Percentiles rank a stretch among this genome's conserved stretches.
Conservation (phyloP, 129 eudicot genomes). For the Saussurea involucrata region DNA sequence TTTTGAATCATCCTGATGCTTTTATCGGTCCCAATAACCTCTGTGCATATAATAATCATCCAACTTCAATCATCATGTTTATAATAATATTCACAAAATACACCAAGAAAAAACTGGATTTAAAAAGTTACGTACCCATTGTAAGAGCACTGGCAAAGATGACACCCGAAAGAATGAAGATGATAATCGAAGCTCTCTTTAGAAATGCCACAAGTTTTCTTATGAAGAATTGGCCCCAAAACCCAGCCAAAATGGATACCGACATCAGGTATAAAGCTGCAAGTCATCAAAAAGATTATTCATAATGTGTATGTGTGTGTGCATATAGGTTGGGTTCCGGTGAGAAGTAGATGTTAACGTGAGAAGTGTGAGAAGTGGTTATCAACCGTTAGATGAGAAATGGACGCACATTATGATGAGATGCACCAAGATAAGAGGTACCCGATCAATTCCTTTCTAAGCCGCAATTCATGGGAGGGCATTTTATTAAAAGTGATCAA, state of each 20-base stretch:
- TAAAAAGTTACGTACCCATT: slow-evolving; percentile 64
- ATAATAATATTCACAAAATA: background rate
- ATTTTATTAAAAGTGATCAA: too few species aligned
- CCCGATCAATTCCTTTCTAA: too few species aligned
- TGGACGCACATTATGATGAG: too few species aligned
- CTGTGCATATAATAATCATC: slow-evolving; percentile 30
- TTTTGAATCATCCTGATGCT: slow-evolving; percentile 68
- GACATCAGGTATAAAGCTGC: slow-evolving; percentile 85
- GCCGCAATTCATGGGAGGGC: too few species aligned
- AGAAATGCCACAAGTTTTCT: slow-evolving; percentile 69
- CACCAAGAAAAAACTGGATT: background rate
- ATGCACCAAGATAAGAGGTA: too few species aligned
- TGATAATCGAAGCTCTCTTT: slow-evolving; percentile 74
- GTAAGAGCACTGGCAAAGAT: slow-evolving; percentile 86
- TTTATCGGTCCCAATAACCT: slow-evolving; percentile 70
- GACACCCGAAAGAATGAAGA: slow-evolving; percentile 87
- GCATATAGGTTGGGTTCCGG: too few species aligned
- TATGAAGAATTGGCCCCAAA: slow-evolving; percentile 79
- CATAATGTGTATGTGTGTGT: background rate
- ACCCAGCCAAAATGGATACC: slow-evolving; percentile 76
- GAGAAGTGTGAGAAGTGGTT: too few species aligned
- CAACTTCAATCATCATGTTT: background rate
- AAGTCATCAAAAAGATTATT: slow-evolving; percentile 5
- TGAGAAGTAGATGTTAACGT: too few species aligned
- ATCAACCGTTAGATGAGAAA: too few species aligned